phyloP scores from a whole-genome alignment of 163 green algal species.

The Chlorella variabilis region DNA sequence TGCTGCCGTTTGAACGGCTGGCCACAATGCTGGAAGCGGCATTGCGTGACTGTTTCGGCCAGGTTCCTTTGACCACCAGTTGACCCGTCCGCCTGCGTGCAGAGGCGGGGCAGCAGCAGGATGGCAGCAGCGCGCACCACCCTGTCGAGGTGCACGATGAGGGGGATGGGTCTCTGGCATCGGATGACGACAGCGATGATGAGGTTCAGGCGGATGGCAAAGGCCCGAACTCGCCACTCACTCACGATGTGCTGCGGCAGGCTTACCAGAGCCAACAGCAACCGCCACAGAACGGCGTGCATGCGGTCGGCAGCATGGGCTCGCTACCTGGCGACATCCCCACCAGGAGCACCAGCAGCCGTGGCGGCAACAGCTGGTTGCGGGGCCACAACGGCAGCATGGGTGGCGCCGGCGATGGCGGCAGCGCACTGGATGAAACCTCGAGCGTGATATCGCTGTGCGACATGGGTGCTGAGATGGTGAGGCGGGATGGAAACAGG shows the following conservation, averaged over 20 bases:
- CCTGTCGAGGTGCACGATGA: constrained; percentile 21
- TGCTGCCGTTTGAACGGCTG: no score
- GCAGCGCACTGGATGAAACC: constrained; percentile 2
- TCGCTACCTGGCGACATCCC: not conserved
- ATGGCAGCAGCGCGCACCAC: not conserved
- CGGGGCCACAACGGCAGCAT: constrained; percentile 1
- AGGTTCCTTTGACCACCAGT: no score
- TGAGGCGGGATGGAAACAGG: not conserved
- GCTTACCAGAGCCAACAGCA: constrained; percentile 7
- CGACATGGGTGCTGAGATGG: constrained; percentile 1
- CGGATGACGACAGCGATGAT: constrained; percentile 18
- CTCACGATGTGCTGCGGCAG: constrained; percentile 16
- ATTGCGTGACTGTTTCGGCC: no score
- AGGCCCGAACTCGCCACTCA: constrained; percentile 2
- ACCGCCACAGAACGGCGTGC: not conserved
- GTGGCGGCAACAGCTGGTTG: constrained; percentile 21
- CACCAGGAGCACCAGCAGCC: not conserved
- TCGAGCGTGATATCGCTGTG: constrained; percentile 13
- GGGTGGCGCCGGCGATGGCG: not conserved
- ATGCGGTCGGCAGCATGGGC: not conserved
- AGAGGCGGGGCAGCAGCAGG: not conserved
- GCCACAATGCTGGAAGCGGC: no score
- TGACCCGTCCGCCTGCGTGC: no score
- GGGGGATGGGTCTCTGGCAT: constrained; percentile 45
- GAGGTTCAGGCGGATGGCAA: not conserved